Evolutionary conservation across 1,284 basidiomycete genomes (phyloP).

Genomic region (Peniophora sp.): DNA sequence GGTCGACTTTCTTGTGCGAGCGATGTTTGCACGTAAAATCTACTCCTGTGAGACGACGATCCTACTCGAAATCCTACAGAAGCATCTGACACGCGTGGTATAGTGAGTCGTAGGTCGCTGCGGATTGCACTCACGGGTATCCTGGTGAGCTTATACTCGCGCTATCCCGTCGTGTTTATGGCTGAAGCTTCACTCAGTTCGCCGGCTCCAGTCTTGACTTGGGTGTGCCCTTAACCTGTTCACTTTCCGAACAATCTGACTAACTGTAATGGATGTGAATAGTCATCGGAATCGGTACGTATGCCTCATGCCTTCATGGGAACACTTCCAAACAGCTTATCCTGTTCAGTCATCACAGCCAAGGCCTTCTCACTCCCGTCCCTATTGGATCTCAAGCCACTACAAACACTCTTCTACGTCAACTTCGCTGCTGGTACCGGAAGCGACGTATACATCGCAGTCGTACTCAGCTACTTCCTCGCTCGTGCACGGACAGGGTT

Average conservation of each 20-base stretch:
- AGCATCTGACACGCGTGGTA: neutral
- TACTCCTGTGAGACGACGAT: conserved; percentile 9
- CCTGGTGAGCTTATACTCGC: too few relatives aligned
- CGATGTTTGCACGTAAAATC: conserved; percentile 17
- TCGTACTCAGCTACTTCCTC: conserved; percentile 25
- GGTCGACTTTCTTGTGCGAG: conserved; percentile 16
- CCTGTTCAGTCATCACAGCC: conserved; percentile 3
- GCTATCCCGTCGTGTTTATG: neutral
- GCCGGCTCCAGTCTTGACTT: conserved; percentile 15
- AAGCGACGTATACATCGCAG: conserved; percentile 26
- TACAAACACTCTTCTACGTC: conserved; percentile 17
- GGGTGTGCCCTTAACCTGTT: conserved; percentile 7
- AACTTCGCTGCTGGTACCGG: conserved; percentile 18
- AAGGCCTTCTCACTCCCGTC: conserved; percentile 10
- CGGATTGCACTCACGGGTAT: too few relatives aligned
- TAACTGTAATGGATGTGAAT: neutral
- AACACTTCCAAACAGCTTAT: neutral
- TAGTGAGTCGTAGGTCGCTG: too few relatives aligned
- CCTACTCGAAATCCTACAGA: neutral
- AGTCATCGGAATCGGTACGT: conserved; percentile 17
- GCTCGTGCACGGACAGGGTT: conserved; percentile 25
- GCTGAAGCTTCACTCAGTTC: conserved; percentile 4
- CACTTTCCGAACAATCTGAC: neutral
- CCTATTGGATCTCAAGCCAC: conserved; percentile 9
- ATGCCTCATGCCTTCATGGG: neutral